Conservation (phyloP, 345 rosid genomes). For the Sisymbrium altissimum region DNA sequence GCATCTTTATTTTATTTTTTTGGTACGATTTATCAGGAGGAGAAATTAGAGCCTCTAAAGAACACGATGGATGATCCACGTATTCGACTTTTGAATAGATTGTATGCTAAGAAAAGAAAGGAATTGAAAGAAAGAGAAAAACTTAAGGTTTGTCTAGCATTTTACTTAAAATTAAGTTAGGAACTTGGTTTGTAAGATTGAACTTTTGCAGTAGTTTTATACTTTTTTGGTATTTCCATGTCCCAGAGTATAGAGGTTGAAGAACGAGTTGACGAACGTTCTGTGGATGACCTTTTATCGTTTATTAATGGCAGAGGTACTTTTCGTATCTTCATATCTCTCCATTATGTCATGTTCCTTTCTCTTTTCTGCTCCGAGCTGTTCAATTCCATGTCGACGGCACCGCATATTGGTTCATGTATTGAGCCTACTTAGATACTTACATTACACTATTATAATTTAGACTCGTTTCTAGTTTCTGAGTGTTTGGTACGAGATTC, state of each 20-base stretch:
- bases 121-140: constrained; percentile 79
- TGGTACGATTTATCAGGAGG: constrained; percentile 53
- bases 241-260: constrained; percentile 71
- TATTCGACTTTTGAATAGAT: constrained; percentile 77
- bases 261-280: constrained; percentile 77
- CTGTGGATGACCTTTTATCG: constrained; percentile 87
- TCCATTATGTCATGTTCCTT: not conserved
- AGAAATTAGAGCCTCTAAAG: constrained; percentile 87
- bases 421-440: not conserved
- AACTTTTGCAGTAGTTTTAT: not conserved
- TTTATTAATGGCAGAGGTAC: constrained; percentile 86
- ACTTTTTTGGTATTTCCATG: constrained; percentile 8
- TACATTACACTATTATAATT: not conserved
- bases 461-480: not conserved
- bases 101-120: constrained; percentile 88
- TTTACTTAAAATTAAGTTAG: not conserved
- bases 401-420: constrained; percentile 4
- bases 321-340: not conserved
- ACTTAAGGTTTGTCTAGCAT: constrained; percentile 51
- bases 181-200: not conserved
- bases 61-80: constrained; percentile 91
- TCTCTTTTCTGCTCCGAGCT: constrained; percentile 1
- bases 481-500: not conserved
- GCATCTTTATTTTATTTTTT: not conserved
- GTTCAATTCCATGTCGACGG: not conserved